Evolutionary conservation across 164 flowering plant genomes (phyloP).

Genomic region (Euptelea pleiosperma): DNA sequence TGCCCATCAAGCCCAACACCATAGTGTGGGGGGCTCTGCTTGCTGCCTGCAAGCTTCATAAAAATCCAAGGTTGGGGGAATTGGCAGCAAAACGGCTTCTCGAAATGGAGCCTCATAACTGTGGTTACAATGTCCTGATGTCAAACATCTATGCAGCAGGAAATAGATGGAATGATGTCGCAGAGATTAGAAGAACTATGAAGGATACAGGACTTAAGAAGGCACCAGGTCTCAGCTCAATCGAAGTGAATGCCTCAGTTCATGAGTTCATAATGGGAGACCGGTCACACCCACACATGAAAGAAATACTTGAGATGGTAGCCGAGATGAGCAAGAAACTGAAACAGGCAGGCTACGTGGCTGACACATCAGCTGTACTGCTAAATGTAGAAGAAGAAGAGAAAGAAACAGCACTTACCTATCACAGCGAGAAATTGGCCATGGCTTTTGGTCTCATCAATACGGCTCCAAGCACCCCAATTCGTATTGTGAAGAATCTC

Average conservation of each 20-base stretch:
- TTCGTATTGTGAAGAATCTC: slow-evolving; percentile 47
- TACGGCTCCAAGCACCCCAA: slow-evolving; percentile 36
- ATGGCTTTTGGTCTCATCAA: slow-evolving; percentile 49
- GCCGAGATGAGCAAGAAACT: slow-evolving; percentile 44
- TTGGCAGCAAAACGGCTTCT: slow-evolving; percentile 38
- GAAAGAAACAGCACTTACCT: slow-evolving; percentile 42
- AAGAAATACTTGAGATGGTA: slow-evolving; percentile 31
- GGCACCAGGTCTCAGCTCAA: slow-evolving; percentile 44
- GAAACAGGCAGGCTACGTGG: slow-evolving; percentile 34
- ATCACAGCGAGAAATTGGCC: slow-evolving; percentile 54
- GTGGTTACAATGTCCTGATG: slow-evolving; percentile 44
- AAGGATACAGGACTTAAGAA: slow-evolving; percentile 36
- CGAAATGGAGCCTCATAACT: slow-evolving; percentile 40
- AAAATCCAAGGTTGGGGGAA: slow-evolving; percentile 38
- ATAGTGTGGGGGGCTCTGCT: slow-evolving; percentile 52
- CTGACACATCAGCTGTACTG: slow-evolving; percentile 36
- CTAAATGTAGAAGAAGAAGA: slow-evolving; percentile 47
- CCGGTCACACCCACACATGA: slow-evolving; percentile 25
- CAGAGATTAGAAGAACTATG: slow-evolving; percentile 37
- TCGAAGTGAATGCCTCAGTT: slow-evolving; percentile 42
- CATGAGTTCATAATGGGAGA: slow-evolving; percentile 47
- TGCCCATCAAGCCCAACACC: slow-evolving; percentile 47
- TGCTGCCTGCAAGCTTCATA: slow-evolving; percentile 52
- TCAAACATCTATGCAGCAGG: slow-evolving; percentile 54
- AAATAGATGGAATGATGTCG: slow-evolving; percentile 51